These are phyloP conservation scores for Rauvolfia tetraphylla DNA, from an alignment of 257 asterid genomes.

Conservation along the genomic window DNA sequence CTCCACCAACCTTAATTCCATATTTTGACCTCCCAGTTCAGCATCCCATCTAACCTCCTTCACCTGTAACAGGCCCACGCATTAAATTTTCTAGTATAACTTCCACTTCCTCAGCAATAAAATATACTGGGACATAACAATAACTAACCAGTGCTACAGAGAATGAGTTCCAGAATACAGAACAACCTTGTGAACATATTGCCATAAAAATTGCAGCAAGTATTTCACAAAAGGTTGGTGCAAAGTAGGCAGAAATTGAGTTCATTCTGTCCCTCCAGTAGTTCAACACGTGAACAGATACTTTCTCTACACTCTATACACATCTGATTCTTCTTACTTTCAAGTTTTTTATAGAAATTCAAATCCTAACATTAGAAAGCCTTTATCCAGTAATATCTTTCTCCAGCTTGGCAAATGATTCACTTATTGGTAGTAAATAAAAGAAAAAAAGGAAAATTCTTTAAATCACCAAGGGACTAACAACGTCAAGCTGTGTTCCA, in stretches of 20 bases:
- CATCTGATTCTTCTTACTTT: background rate
- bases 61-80: constrained; percentile 51
- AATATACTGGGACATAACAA: background rate
- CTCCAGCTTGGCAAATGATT: background rate
- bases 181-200: background rate
- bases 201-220: background rate
- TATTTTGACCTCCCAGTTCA: constrained; percentile 88
- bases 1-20: constrained; percentile 91
- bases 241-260: background rate
- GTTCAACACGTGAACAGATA: background rate
- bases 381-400: background rate
- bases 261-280: background rate
- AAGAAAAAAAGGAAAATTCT: background rate
- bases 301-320: background rate
- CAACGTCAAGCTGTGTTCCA: background rate
- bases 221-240: background rate
- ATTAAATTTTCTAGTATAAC: constrained; percentile 18
- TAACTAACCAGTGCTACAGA: background rate
- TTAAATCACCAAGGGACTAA: background rate
- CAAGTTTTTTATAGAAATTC: background rate
- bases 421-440: background rate
- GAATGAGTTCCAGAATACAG: background rate
- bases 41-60: constrained; percentile 96
- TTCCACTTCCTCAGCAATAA: background rate
- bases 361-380: background rate